Conservation (phyloP, 371 early-diverging fungal species). For the Rhizopus sp. region DNA sequence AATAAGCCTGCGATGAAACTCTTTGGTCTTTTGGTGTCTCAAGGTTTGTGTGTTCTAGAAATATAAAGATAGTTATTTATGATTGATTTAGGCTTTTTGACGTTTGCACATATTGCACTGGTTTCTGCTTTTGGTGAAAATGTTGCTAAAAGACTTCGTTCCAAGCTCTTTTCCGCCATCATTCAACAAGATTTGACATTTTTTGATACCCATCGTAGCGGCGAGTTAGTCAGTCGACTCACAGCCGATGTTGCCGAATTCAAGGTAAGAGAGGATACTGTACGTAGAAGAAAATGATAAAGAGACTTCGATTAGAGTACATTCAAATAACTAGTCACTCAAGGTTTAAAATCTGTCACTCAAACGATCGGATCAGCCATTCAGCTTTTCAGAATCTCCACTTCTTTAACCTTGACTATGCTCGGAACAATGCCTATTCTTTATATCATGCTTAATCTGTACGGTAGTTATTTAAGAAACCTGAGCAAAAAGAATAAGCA, state of each 20-base stretch:
- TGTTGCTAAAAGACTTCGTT: slow-evolving; percentile 60
- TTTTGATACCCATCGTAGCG: slow-evolving; percentile 69
- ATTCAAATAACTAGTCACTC: slow-evolving; percentile 68
- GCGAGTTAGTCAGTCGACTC: slow-evolving; percentile 68
- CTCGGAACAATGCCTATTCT: slow-evolving; percentile 65
- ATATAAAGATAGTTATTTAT: neutral
- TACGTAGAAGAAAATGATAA: neutral
- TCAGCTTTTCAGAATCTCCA: slow-evolving; percentile 70
- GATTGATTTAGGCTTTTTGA: slow-evolving; percentile 48
- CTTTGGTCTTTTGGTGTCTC: slow-evolving; percentile 55
- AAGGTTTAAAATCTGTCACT: slow-evolving; percentile 73
- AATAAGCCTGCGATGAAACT: slow-evolving; percentile 60
- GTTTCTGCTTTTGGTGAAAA: slow-evolving; percentile 76
- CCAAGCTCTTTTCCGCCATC: slow-evolving; percentile 57
- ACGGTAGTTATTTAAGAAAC: slow-evolving; percentile 71
- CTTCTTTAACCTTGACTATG: slow-evolving; percentile 67
- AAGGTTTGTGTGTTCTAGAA: slow-evolving; percentile 36
- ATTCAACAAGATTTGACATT: slow-evolving; percentile 72
- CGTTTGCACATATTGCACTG: slow-evolving; percentile 73
- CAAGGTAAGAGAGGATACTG: slow-evolving; percentile 38
- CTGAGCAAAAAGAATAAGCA: slow-evolving; percentile 54
- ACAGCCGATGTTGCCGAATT: slow-evolving; percentile 76
- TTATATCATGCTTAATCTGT: slow-evolving; percentile 67
- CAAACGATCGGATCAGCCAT: slow-evolving; percentile 69
- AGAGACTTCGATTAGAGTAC: slow-evolving; percentile 47